Base-by-base conservation (phyloP, 768 basidiomycete species). In the Boletus subcaerulescens region DNA sequence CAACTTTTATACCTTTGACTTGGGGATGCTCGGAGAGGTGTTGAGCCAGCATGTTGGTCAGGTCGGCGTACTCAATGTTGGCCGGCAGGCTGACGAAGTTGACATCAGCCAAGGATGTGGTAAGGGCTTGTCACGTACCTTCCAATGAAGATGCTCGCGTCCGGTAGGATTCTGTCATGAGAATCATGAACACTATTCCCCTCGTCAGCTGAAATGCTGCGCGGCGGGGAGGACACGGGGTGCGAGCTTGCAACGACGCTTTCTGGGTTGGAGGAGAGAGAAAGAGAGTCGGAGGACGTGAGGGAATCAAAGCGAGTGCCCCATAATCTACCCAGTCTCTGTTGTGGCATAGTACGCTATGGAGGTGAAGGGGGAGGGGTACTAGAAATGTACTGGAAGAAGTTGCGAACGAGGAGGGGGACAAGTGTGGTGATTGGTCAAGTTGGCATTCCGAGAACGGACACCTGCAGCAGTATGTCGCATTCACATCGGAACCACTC, bases 81-180 rank as follows among this genome's bases (percentile, higher is more conserved):
- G 82, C 75, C 12, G 91, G 90, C 56, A 92, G 76, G 66, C 90
- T 92, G 55, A 33, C 15, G 43, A 45, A 40, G 52, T 43, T 43
- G 52, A 48, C 9, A 42, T 63, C 35, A 63, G 62, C n/a, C 41
- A 45, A 41, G 38, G 12, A 46, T 8, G 38, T 18, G 18, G 35
- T 18, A 18, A 42, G 31, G 12, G 31, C 17, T 26, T 13, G n/a
- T 29, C 52, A 60, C 66, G 5, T 63, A 89, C 90, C 89, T 91
- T 69, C 91, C 91, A 56, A 92, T 85, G 69, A 93, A 93, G 62
- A 93, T 79, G 63, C 88, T 91, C 39, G 89, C 84, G 59, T 91
- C 86, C 66, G 90, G 87, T 52, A 82, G 79, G 65, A 80, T 75
- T 63, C 76, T 82, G 43, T 84, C 69, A 48, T 57, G 60, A 15